phyloP scores from a whole-genome alignment of 305 asterid species.

The Fraxinus baroniana region DNA sequence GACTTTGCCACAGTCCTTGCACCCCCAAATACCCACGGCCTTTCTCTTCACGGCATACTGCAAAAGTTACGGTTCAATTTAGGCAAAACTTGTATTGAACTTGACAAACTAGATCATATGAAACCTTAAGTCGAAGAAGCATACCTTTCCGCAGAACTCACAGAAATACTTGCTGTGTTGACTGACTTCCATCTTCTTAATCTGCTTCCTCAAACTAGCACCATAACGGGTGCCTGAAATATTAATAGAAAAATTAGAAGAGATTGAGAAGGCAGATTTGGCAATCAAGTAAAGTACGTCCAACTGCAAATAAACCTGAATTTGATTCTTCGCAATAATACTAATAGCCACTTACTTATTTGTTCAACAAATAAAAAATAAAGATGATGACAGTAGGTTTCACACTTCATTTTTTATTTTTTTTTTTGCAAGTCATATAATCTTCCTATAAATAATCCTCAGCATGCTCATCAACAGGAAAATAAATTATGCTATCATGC shows the following conservation, averaged over 20 bases:
- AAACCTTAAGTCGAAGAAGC: not conserved
- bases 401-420: not conserved
- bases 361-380: not conserved
- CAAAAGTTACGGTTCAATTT: not conserved
- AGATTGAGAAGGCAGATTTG: not conserved
- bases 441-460: not conserved
- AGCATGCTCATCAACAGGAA: not conserved
- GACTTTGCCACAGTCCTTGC: constrained; percentile 86
- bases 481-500: not conserved
- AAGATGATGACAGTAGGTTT: too few species aligned
- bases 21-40: constrained; percentile 88
- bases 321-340: not conserved
- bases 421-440: not conserved
- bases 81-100: not conserved
- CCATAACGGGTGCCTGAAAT: constrained; percentile 77
- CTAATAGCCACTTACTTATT: not conserved
- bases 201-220: constrained; percentile 86
- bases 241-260: not conserved
- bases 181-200: constrained; percentile 87
- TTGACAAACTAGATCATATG: not conserved
- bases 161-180: constrained; percentile 86
- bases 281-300: not conserved
- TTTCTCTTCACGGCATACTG: constrained; percentile 87
- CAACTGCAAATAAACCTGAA: not conserved
- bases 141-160: constrained; percentile 89